Conservation (phyloP, 2,329 filamentous ascomycete species). For the Emergomyces pasteurianus region DNA sequence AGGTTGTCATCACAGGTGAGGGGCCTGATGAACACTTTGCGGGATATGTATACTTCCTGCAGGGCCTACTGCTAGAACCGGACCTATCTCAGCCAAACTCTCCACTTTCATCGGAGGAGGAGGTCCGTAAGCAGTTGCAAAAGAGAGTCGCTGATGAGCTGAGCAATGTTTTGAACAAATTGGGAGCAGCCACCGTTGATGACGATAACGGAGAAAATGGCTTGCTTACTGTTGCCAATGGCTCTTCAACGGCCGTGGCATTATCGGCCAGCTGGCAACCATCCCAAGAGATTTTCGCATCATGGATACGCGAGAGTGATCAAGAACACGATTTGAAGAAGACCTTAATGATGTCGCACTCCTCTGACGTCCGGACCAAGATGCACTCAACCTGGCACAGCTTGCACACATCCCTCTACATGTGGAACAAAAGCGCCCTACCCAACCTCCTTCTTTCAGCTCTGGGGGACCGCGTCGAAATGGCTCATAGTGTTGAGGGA, state of each 20-base stretch:
- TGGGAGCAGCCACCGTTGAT: background rate
- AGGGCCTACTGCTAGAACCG: constrained; percentile 39
- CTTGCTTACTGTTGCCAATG: background rate
- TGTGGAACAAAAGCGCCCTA: constrained; percentile 26
- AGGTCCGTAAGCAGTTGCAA: background rate
- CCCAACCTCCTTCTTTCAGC: constrained; percentile 31
- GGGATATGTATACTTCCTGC: constrained; percentile 38
- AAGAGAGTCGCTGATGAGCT: background rate
- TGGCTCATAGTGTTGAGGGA: constrained; percentile 31
- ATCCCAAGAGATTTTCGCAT: constrained; percentile 18
- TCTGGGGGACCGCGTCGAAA: constrained; percentile 36
- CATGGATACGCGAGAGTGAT: constrained; percentile 20
- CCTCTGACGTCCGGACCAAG: constrained; percentile 12
- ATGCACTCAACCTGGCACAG: constrained; percentile 30
- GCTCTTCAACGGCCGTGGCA: background rate
- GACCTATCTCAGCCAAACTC: constrained; percentile 29
- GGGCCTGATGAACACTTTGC: constrained; percentile 45
- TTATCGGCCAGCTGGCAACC: background rate
- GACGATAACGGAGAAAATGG: background rate
- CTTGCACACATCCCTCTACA: constrained; percentile 27
- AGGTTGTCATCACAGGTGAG: constrained; percentile 44
- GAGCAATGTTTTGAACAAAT: background rate
- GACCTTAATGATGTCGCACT: background rate
- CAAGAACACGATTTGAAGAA: constrained; percentile 14
- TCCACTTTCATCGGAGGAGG: constrained; percentile 9